Evolutionary conservation across 2,329 filamentous ascomycete genomes (phyloP), one percentile per base, ranked within the genome.

Genomic region (Xylariaceae sp.): DNA sequence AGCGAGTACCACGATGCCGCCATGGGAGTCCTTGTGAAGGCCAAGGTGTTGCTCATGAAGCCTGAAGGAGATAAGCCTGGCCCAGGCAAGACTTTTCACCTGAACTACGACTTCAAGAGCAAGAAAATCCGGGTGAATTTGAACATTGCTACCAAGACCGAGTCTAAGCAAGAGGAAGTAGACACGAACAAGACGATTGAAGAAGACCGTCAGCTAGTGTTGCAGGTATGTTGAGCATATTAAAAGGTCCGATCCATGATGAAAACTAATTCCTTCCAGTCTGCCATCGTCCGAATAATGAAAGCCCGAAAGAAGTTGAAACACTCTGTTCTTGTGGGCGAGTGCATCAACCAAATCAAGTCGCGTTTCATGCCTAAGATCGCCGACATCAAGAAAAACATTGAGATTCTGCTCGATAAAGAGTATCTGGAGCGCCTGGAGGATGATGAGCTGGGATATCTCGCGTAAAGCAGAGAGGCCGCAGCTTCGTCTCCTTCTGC

Each of bases 181-280:
- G 93, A 98, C 64, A 98, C 93, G 6, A 95, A 97, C 75, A 98
- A 98, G 81, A 97, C 90, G 3, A 96, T 98, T 58, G 93, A 98
- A 72, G 93, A 98, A 69, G 93, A 98, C 67, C 82, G 93, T 51
- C 97, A 97, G 71, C 76, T 98, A 50, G 80, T 98, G 48, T 86
- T 97, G 64, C 93, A 98, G 84, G 92, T 95, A 79, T 68, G 85
- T 76, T 54, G 22, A 25, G 5, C 44, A 16, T 35, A 32, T 6
- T 22, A 10, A 37, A 22, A 3, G 34, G 25, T 2, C 22, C 37
- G 32, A 38, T 42, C 6, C 47, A 45, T 53, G 47, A n/a, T n/a
- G n/a, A 53, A 29, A 12, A 35, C 51, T 40, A 45, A 55, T 40
- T 39, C 14, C 22, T 19, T 11, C 23, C 8, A 98, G 92, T 97